A percentile compares a stretch with the other conserved stretches of the same genome.
phyloP scores from a whole-genome alignment of 169 alveolate genomes.

The Plasmodium sp. region DNA sequence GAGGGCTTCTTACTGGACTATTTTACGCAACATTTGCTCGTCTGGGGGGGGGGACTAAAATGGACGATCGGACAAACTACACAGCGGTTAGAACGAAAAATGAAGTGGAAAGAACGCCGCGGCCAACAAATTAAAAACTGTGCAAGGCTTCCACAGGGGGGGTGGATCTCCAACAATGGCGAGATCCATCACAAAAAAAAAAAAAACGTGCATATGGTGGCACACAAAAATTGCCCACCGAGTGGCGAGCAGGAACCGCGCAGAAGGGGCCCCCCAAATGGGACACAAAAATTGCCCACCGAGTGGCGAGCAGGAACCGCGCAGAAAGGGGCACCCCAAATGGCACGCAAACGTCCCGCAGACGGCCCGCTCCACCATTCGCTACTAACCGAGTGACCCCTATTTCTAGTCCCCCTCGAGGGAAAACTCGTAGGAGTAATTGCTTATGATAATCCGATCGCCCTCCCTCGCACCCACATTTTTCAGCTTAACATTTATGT shows the following conservation, averaged over 20 bases:
- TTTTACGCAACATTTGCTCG: not conserved
- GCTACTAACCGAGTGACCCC: not conserved
- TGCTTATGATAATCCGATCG: slow-evolving; percentile 53
- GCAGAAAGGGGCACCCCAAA: not conserved
- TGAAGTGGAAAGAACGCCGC: not conserved
- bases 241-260: too few relatives aligned
- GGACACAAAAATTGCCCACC: not conserved
- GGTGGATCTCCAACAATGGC: not conserved
- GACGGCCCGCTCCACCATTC: not conserved
- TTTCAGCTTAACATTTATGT: slow-evolving; percentile 55
- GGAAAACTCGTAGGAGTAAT: slow-evolving; percentile 46
- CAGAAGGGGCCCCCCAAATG: not conserved
- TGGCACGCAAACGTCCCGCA: not conserved
- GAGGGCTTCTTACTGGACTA: not conserved
- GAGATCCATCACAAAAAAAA: not conserved
- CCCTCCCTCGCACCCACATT: slow-evolving; percentile 73
- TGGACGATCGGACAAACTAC: not conserved
- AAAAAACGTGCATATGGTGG: not conserved
- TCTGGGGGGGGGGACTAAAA: not conserved
- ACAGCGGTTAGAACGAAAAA: not conserved
- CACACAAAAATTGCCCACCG: not conserved
- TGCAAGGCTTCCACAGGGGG: not conserved
- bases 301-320: not conserved
- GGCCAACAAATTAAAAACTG: not conserved
- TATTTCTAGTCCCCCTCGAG: not conserved